Percentiles rank a stretch among this genome's conserved stretches.
These are phyloP conservation scores for Parastagonospora nodorum DNA, from an alignment of 2,329 filamentous ascomycete species.

Conservation along the genomic window DNA sequence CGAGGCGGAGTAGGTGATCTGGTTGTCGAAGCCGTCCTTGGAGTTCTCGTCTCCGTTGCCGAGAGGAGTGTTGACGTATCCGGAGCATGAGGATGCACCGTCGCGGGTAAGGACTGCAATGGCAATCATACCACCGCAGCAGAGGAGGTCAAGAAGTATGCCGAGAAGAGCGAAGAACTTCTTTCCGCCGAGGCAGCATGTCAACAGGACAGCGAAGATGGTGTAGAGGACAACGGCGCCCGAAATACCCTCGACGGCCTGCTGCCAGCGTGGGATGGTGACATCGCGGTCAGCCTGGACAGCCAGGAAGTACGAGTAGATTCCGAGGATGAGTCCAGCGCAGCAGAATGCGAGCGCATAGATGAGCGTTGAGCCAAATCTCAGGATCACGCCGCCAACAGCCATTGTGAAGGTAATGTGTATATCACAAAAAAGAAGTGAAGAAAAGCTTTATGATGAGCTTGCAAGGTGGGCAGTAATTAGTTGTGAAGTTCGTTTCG, in stretches of 20 bases:
- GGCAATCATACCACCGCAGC: slow-evolving; percentile 79
- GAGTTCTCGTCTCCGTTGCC: slow-evolving; percentile 64
- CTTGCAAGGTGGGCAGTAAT: not conserved
- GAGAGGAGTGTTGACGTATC: slow-evolving; percentile 68
- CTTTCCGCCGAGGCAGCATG: slow-evolving; percentile 79
- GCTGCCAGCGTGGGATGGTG: slow-evolving; percentile 66
- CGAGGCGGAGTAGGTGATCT: slow-evolving; percentile 51
- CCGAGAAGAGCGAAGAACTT: slow-evolving; percentile 71
- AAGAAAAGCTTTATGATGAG: not conserved
- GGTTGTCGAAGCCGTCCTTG: slow-evolving; percentile 54
- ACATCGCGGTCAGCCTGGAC: slow-evolving; percentile 69
- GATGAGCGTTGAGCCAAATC: slow-evolving; percentile 71
- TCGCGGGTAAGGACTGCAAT: slow-evolving; percentile 75
- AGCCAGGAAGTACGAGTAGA: slow-evolving; percentile 82
- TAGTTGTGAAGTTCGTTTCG: not conserved
- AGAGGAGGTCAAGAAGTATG: slow-evolving; percentile 76
- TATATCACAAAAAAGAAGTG: not conserved
- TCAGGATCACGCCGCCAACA: slow-evolving; percentile 66
- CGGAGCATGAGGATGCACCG: slow-evolving; percentile 70
- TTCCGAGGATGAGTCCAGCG: slow-evolving; percentile 73
- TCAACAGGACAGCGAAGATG: slow-evolving; percentile 71
- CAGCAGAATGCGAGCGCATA: slow-evolving; percentile 76
- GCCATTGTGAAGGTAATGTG: slow-evolving; percentile 56
- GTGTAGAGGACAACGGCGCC: slow-evolving; percentile 78
- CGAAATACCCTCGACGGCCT: slow-evolving; percentile 73